These are phyloP conservation scores for Exophiala dermatitidis DNA, from an alignment of 2,329 filamentous ascomycete genomes.

Conservation along the genomic window DNA sequence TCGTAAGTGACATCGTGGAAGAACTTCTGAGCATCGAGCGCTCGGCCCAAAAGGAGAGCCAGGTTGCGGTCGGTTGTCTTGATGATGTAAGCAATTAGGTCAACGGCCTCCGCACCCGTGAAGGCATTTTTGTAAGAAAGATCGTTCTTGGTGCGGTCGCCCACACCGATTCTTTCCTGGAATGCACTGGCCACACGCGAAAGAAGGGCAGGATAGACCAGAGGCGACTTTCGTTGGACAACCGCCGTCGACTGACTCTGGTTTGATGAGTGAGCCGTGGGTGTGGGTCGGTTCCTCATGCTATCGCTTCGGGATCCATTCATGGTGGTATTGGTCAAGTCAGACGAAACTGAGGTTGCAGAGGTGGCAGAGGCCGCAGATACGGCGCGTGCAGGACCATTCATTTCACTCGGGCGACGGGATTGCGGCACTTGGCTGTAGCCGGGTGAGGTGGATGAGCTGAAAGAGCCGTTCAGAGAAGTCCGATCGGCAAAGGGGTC, in stretches of 20 bases:
- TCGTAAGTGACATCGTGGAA: constrained; percentile 99
- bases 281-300: constrained; percentile 47
- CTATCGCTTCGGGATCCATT: constrained; percentile 53
- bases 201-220: constrained; percentile 88
- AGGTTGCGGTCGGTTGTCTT: constrained; percentile 93
- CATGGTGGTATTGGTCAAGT: constrained; percentile 48
- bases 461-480: constrained; percentile 21
- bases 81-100: constrained; percentile 93
- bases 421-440: constrained; percentile 28
- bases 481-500: constrained; percentile 29
- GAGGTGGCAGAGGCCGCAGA: constrained; percentile 80
- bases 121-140: constrained; percentile 96
- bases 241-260: constrained; percentile 54
- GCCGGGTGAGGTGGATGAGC: constrained; percentile 21
- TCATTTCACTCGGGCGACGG: constrained; percentile 40
- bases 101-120: constrained; percentile 89
- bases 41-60: constrained; percentile 79
- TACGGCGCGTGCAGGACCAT: constrained; percentile 58
- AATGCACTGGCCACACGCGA: constrained; percentile 93
- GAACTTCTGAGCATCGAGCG: constrained; percentile 94
- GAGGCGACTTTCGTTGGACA: constrained; percentile 62
- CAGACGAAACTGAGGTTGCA: constrained; percentile 26
- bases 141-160: constrained; percentile 91
- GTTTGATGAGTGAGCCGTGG: constrained; percentile 50
- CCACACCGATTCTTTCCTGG: constrained; percentile 74